Evolutionary conservation across 257 asterid genomes (phyloP).

Genomic region (Nicotiana sylvestris): DNA sequence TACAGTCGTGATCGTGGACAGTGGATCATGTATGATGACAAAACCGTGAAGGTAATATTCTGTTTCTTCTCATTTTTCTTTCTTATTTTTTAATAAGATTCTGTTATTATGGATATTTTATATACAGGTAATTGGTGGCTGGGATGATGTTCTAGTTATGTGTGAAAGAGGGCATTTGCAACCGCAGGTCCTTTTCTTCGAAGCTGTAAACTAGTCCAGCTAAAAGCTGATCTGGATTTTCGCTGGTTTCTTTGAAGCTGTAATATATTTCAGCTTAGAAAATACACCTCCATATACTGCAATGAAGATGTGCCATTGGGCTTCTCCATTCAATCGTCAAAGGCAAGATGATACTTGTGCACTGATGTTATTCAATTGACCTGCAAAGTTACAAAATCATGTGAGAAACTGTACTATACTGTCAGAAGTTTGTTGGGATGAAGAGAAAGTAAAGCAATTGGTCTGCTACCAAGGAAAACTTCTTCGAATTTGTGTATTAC

Average conservation of each 20-base stretch:
- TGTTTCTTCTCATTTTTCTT: neutral
- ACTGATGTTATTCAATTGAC: constrained; percentile 11
- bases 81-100: neutral
- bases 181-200: constrained; percentile 90
- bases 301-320: constrained; percentile 13
- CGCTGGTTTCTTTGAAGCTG: constrained; percentile 10
- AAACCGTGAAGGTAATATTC: constrained; percentile 71
- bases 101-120: neutral
- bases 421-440: constrained; percentile 15
- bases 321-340: constrained; percentile 20
- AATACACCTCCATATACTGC: neutral
- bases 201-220: constrained; percentile 55
- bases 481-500: constrained; percentile 19
- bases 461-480: constrained; percentile 15
- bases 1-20: constrained; percentile 63
- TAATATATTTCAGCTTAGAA: neutral
- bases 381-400: constrained; percentile 5
- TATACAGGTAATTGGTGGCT: constrained; percentile 70
- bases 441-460: constrained; percentile 21
- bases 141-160: constrained; percentile 79
- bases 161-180: constrained; percentile 92
- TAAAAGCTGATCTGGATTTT: neutral
- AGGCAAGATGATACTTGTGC: constrained; percentile 16
- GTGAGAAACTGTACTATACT: constrained; percentile 25
- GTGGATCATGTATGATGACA: constrained; percentile 97